Conservation (phyloP, 257 asterid species). For the Linderniella brevidens region DNA sequence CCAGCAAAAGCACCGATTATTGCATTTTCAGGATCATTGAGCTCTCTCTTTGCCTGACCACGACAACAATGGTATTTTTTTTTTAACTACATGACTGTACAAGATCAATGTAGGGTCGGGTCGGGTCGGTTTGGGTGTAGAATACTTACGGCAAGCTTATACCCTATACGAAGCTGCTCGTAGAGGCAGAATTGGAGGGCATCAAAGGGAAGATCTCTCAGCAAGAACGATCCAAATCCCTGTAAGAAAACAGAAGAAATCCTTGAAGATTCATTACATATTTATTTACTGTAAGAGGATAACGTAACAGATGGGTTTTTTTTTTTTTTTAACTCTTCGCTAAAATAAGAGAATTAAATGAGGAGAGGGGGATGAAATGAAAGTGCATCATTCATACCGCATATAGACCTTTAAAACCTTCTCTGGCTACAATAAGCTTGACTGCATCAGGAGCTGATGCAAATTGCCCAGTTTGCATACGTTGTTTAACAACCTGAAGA, state of each 20-base stretch:
- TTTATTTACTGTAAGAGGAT: no score
- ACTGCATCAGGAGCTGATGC: conserved; percentile 86
- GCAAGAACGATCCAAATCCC: conserved; percentile 86
- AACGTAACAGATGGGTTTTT: no score
- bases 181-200: conserved; percentile 77
- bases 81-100: neutral
- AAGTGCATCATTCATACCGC: conserved; percentile 48
- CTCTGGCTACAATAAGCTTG: conserved; percentile 57
- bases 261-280: no score
- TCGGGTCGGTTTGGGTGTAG: conserved; percentile 8
- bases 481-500: conserved; percentile 86
- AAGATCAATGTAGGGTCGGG: conserved; percentile 1
- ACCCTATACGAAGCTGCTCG: conserved; percentile 87
- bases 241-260: conserved; percentile 10
- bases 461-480: conserved; percentile 94
- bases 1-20: conserved; percentile 93
- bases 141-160: conserved; percentile 69
- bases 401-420: conserved; percentile 85
- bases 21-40: conserved; percentile 87
- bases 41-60: conserved; percentile 76
- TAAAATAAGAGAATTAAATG: conserved; percentile 7
- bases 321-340: conserved; percentile 4
- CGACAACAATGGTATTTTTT: neutral
- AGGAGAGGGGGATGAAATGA: neutral
- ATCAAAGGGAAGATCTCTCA: conserved; percentile 73